Base-by-base conservation (phyloP, 345 rosid species). In the Heritiera fomes region DNA sequence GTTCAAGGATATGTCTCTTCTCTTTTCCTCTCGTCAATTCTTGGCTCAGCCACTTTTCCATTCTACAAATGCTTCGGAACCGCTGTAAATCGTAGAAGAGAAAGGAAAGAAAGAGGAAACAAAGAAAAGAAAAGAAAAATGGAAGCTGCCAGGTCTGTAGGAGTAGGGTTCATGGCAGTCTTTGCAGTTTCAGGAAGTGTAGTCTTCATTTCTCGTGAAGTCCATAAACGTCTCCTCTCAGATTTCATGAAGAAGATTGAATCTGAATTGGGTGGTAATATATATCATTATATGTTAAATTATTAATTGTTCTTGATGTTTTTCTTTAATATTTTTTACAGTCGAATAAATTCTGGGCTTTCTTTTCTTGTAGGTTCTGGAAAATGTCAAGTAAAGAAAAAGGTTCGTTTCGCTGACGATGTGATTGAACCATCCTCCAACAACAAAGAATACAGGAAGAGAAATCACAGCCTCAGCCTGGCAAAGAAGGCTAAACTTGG, bases 171-270 rank as follows among this genome's bases (percentile, higher is more conserved):
- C 73, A 79, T 94, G 88, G 90, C 94, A 3, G 98, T 91, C 20
- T 88, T 90, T 45, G 97, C 90, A 1, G 93, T 90, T 74, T 94
- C 98, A 3, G 96, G 97, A 77, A 88, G 94, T 50, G 91, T 94
- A 3, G 91, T 87, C 76, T 83, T 94, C 61, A 76, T 94, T 38
- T 91, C 89, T 8, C 82, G 84, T 60, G 91, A 91, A 73, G 49
- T 82, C 70, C 93, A 94, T 67, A 91, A 89, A 75, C 94, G 94
- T 75, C 93, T 89, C 80, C 82, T 90, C 77, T 90, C 98, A 8
- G 82, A 87, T 59, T 91, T 88, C 88, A 88, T 94, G 92, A 75
- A 89, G 79, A 85, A 85, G 85, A 78, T 89, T 52, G 96, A 92
- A 66, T 68, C 74, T 15, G 95, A 95, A 86, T 81, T 92, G 14